Conservation (phyloP, 1,139 yeast genomes). For the Candida anutae region DNA sequence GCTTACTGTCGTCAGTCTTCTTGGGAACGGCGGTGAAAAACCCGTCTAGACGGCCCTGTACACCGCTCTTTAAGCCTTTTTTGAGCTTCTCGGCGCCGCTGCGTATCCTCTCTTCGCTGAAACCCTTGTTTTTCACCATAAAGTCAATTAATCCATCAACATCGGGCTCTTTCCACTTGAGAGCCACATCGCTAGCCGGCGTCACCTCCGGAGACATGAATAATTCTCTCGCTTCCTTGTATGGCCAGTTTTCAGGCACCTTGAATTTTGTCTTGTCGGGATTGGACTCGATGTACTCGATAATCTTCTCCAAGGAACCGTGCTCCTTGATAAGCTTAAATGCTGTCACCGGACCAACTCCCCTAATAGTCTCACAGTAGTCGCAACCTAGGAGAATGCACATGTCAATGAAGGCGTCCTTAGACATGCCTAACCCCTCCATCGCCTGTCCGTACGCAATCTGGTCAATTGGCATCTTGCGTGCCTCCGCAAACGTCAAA, state of each 20-base stretch:
- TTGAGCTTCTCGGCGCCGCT: constrained; percentile 80
- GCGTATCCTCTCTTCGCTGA: constrained; percentile 84
- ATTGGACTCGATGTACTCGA: constrained; percentile 51
- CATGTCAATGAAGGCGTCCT: constrained; percentile 74
- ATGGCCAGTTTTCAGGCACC: constrained; percentile 95
- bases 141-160: constrained; percentile 66
- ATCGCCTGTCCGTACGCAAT: constrained; percentile 62
- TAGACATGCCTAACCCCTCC: constrained; percentile 66
- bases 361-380: constrained; percentile 90
- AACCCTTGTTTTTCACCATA: constrained; percentile 73
- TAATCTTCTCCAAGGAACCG: constrained; percentile 68
- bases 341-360: constrained; percentile 95
- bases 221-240: constrained; percentile 74
- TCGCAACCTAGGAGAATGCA: constrained; percentile 95
- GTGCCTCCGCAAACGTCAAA: constrained; percentile 87
- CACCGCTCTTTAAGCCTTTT: constrained; percentile 77
- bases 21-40: constrained; percentile 72
- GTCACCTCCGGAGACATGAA: constrained; percentile 76
- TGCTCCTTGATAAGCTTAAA: constrained; percentile 81
- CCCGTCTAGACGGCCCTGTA: constrained; percentile 89
- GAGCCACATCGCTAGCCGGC: constrained; percentile 48
- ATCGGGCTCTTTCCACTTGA: constrained; percentile 78
- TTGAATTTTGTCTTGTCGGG: constrained; percentile 64
- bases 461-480: constrained; percentile 89
- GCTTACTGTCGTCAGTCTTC: constrained; percentile 17